Base-by-base conservation (phyloP, 306 rosid species). In the Phaseolus lunatus region DNA sequence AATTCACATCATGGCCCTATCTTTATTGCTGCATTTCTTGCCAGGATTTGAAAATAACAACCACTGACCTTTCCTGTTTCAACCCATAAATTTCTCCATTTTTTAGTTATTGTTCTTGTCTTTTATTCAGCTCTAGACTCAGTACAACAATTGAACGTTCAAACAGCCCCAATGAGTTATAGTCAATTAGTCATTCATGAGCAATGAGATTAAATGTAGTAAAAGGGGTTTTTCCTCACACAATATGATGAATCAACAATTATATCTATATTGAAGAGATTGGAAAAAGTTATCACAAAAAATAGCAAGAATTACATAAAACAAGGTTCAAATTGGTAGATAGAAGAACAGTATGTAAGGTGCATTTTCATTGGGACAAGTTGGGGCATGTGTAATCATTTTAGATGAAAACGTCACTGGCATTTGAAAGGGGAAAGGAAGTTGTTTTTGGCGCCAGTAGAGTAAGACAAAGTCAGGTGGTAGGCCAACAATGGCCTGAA, bases 381-480 rank as follows among this genome's bases (percentile, higher is more conserved):
- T 10, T 79, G 85, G 77, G 68, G 41, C 81, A 69, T 10, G 78
- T 69, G 39, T 76, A 74, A 83, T 83, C 76, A 83, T 84, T n/a
- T 59, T 43, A 24, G 61, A 15, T 5, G 5, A 7, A 18, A 63
- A 63, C 47, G 69, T 49, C 29, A 16, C 31, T 71, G 9, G 33
- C 39, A 57, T 66, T 78, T 78, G 61, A 78, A 78, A 64, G 29
- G 50, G 70, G 8, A 67, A 56, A 19, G 5, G 12, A 49, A 52
- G 24, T 52, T 52, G 23, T 49, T 6, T 49, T 49, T 14, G 57
- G 29, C 31, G 72, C 29, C 8, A 49, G 2, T 47, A 29, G 48
- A 62, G 62, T 48, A 41, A 39, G 47, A 57, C 29, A 52, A 65
- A 9, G 16, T 24, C 20, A 41, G 23, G 74, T 18, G 27, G 27